Percentiles rank a stretch among this genome's conserved stretches.
Conservation (phyloP, 495 filamentous ascomycete genomes). For the Xylaria nigripes region DNA sequence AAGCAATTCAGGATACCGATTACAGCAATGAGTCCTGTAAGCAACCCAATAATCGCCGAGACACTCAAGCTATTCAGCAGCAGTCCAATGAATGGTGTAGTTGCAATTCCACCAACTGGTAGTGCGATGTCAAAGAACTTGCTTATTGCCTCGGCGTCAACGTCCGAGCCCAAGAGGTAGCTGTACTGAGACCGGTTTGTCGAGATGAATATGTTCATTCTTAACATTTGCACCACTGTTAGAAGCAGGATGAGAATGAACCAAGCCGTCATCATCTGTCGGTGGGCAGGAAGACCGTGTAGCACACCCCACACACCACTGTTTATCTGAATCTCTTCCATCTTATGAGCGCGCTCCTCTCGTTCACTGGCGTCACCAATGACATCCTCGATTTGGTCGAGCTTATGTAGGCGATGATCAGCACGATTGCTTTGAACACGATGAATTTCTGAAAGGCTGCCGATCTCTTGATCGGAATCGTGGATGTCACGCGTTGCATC, state of each 20-base stretch:
- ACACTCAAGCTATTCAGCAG: conserved; percentile 45
- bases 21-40: conserved; percentile 34
- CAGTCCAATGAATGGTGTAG: conserved; percentile 44
- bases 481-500: conserved; percentile 28
- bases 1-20: conserved; percentile 39
- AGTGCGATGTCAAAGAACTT: conserved; percentile 45
- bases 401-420: conserved; percentile 17
- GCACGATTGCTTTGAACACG: conserved; percentile 32
- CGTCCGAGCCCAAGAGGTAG: conserved; percentile 31
- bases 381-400: conserved; percentile 38
- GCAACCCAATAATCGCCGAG: conserved; percentile 30
- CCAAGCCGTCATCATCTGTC: conserved; percentile 43
- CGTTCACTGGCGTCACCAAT: conserved; percentile 35
- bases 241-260: conserved; percentile 43
- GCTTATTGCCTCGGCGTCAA: conserved; percentile 36
- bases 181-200: conserved; percentile 42
- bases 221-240: conserved; percentile 44
- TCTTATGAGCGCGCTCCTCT: conserved; percentile 40
- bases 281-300: conserved; percentile 36
- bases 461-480: conserved; percentile 33
- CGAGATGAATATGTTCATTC: conserved; percentile 50
- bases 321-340: conserved; percentile 44
- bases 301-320: conserved; percentile 46
- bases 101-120: conserved; percentile 41
- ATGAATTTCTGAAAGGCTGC: conserved; percentile 19